Percentiles rank a stretch among this genome's conserved stretches.
Conservation (phyloP, 2,329 filamentous ascomycete species). For the Fusarium equiseti region DNA sequence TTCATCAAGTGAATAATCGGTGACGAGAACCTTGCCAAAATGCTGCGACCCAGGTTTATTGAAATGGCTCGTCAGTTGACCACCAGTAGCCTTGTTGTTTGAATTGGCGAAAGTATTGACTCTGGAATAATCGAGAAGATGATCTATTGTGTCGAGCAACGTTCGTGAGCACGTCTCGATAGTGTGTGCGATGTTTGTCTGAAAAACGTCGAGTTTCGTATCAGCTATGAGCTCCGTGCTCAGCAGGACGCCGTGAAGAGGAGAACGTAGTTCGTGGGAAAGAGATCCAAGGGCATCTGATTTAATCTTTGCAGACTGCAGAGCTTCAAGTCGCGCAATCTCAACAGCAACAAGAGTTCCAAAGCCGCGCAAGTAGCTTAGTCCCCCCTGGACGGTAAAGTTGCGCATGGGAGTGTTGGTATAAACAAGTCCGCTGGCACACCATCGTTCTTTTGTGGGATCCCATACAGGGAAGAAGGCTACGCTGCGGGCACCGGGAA, state of each 20-base stretch:
- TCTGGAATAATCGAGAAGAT: conserved; percentile 4
- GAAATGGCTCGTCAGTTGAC: background rate
- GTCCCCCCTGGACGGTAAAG: background rate
- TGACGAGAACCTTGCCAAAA: background rate
- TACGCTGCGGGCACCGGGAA: background rate
- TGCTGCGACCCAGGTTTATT: background rate
- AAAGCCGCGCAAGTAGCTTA: background rate
- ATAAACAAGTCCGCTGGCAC: background rate
- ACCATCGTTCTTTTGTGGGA: background rate
- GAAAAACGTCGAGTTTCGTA: background rate
- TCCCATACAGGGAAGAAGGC: conserved; percentile 13
- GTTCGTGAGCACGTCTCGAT: conserved; percentile 12
- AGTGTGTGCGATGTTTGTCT: conserved; percentile 2
- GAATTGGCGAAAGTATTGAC: background rate
- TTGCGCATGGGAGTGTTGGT: background rate
- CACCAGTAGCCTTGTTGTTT: background rate
- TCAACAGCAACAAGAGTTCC: background rate
- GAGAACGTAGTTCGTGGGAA: conserved; percentile 10
- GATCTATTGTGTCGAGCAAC: background rate
- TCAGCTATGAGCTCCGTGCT: conserved; percentile 2
- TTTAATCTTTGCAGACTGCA: background rate
- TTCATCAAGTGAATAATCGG: background rate
- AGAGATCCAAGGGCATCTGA: conserved; percentile 5
- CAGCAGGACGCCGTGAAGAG: conserved; percentile 2
- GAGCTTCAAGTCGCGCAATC: background rate